Evolutionary conservation across 345 rosid genomes (phyloP).

Genomic region (Brassica carinata): DNA sequence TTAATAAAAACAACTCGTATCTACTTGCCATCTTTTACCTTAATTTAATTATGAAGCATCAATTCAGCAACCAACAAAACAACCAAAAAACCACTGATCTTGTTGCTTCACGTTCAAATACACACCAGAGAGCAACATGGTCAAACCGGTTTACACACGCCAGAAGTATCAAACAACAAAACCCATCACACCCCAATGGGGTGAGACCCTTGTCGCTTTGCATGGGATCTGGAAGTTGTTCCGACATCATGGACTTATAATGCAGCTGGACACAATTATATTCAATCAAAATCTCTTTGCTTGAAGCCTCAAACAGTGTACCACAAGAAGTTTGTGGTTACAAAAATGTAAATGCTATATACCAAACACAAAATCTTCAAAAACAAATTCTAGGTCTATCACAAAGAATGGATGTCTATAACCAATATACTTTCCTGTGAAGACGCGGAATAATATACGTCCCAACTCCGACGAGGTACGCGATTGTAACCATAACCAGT

Average conservation of each 20-base stretch:
- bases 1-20: background rate
- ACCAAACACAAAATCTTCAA: constrained; percentile 8
- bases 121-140: too few species aligned
- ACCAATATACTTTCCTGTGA: too few species aligned
- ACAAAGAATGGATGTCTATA: too few species aligned
- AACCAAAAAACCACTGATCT: too few species aligned
- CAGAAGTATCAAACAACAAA: too few species aligned
- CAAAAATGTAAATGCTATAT: background rate
- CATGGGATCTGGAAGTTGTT: too few species aligned
- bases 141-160: too few species aligned
- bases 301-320: background rate
- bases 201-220: too few species aligned
- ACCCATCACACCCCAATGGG: too few species aligned
- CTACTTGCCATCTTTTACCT: background rate
- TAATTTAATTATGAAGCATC: background rate
- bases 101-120: too few species aligned
- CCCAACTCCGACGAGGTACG: constrained; percentile 20
- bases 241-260: background rate
- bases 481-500: constrained; percentile 18
- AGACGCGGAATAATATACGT: too few species aligned
- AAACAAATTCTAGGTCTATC: too few species aligned
- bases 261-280: constrained; percentile 16
- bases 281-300: constrained; percentile 10
- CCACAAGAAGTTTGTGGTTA: constrained; percentile 9
- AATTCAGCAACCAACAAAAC: constrained; percentile 7